phyloP scores from a whole-genome alignment of 2,329 filamentous ascomycete genomes.

The Ophiostoma tasmaniense region DNA sequence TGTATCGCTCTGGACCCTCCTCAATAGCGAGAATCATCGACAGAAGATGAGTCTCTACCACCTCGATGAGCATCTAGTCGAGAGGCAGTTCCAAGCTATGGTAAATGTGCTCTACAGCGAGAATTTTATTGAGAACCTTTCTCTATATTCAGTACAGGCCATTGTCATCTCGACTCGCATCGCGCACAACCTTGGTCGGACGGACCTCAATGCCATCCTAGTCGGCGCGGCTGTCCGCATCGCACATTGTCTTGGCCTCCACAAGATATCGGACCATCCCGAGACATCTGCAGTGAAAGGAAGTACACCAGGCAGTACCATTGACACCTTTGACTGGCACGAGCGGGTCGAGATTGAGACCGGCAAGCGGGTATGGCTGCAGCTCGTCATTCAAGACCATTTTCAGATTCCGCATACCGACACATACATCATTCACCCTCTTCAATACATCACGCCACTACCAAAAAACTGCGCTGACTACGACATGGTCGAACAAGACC shows the following conservation, averaged over 20 bases:
- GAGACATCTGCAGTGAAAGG: neutral
- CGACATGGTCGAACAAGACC: constrained; percentile 20
- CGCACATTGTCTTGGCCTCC: neutral
- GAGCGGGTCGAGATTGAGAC: constrained; percentile 24
- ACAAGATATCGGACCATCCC: neutral
- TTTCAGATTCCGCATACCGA: constrained; percentile 30
- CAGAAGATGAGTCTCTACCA: neutral
- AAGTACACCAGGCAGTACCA: neutral
- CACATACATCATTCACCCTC: constrained; percentile 28
- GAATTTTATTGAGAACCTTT: constrained; percentile 26
- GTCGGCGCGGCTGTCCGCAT: neutral
- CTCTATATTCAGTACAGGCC: constrained; percentile 29
- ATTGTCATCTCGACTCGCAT: constrained; percentile 26
- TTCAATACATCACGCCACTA: constrained; percentile 27
- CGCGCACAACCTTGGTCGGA: neutral
- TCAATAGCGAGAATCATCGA: constrained; percentile 18
- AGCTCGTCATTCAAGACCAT: constrained; percentile 31
- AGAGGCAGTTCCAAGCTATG: constrained; percentile 26
- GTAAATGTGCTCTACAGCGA: constrained; percentile 26
- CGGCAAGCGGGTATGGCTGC: constrained; percentile 30
- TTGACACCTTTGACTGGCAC: neutral
- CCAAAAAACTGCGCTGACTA: constrained; percentile 29
- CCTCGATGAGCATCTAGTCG: constrained; percentile 17
- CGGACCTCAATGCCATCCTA: neutral
- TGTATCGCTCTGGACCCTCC: constrained; percentile 21